phyloP scores from a whole-genome alignment of 2,329 filamentous ascomycete species.

The Ceratocystis harringtonii region DNA sequence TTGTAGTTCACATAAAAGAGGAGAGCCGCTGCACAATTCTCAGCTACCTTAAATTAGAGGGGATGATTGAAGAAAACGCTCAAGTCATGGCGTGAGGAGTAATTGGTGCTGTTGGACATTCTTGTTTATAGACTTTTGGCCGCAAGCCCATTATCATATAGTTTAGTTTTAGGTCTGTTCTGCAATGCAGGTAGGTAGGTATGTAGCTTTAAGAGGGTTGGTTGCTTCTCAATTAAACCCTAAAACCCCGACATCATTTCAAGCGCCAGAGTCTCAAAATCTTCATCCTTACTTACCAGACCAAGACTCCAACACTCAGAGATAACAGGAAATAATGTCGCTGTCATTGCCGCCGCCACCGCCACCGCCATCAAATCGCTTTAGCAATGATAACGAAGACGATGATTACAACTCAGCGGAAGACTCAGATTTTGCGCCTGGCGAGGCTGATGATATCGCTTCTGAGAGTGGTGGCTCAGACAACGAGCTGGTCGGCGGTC shows the following conservation, averaged over 20 bases:
- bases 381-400: neutral
- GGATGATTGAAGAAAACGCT: neutral
- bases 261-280: neutral
- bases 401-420: constrained; percentile 50
- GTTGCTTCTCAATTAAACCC: neutral
- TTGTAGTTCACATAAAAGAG: no score
- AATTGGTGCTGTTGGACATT: neutral
- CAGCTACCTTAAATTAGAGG: no score
- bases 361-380: neutral
- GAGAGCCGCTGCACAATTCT: no score
- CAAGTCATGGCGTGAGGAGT: neutral
- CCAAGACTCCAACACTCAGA: neutral
- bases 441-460: constrained; percentile 25
- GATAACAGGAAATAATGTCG: neutral
- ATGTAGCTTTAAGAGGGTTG: neutral
- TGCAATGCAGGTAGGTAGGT: neutral
- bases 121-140: constrained; percentile 12
- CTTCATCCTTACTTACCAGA: neutral
- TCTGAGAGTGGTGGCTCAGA: constrained; percentile 18
- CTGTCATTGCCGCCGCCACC: neutral
- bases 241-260: neutral
- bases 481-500: neutral
- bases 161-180: neutral
- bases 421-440: constrained; percentile 59
- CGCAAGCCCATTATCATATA: neutral